These are phyloP conservation scores for Beta macrorhiza DNA, from an alignment of 179 eudicot species.

Conservation along the genomic window DNA sequence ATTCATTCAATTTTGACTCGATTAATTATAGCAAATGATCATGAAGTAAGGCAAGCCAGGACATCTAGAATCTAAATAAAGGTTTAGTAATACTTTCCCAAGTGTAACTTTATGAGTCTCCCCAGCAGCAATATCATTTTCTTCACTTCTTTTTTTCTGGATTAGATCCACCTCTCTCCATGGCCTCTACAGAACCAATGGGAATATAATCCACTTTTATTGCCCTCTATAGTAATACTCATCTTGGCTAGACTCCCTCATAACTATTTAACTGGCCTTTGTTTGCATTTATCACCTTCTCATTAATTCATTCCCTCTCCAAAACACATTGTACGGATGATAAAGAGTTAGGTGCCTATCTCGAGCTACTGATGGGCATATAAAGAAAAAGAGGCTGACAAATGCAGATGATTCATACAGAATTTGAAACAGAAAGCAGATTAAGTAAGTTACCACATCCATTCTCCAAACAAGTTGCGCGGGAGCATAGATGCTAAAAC, in stretches of 20 bases:
- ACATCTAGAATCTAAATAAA: neutral
- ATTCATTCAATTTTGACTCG: neutral
- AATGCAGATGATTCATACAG: neutral
- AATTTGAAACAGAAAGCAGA: neutral
- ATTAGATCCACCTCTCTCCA: constrained; percentile 3
- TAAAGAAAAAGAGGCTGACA: neutral
- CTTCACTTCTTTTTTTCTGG: neutral
- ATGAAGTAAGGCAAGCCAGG: neutral
- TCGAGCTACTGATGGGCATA: neutral
- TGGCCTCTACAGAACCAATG: neutral
- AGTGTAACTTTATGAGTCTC: neutral
- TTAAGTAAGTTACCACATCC: neutral
- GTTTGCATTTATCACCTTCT: neutral
- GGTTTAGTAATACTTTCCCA: neutral
- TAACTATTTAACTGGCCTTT: neutral
- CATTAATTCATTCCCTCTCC: neutral
- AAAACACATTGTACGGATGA: neutral
- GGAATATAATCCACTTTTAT: neutral
- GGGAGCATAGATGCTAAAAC: neutral
- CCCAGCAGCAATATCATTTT: neutral
- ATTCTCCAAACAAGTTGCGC: neutral
- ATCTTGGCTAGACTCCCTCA: neutral
- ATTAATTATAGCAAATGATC: neutral
- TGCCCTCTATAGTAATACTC: neutral
- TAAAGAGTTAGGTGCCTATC: neutral